Conservation (phyloP, 2,329 filamentous ascomycete genomes). For the Paradendryphiella salina region DNA sequence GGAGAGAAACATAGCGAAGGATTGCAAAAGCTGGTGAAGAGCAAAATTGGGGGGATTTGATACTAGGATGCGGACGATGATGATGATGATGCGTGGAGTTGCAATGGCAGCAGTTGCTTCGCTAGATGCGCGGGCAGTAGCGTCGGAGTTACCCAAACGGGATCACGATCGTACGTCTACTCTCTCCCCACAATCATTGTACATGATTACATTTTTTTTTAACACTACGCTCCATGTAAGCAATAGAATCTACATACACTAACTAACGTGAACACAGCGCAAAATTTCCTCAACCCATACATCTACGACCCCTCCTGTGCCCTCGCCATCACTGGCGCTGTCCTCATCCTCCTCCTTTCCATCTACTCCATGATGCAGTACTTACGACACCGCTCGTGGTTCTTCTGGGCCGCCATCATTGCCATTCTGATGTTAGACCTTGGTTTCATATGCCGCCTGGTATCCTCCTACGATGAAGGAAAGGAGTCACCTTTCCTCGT, state of each 20-base stretch:
- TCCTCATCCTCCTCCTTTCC: slow-evolving; percentile 48
- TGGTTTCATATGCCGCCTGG: slow-evolving; percentile 57
- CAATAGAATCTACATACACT: neutral
- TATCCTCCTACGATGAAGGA: slow-evolving; percentile 46
- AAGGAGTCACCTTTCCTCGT: slow-evolving; percentile 46
- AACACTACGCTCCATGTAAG: neutral
- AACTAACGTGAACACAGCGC: slow-evolving; percentile 11
- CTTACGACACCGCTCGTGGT: slow-evolving; percentile 43
- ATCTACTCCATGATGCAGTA: slow-evolving; percentile 39
- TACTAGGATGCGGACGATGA: neutral
- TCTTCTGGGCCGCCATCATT: slow-evolving; percentile 44
- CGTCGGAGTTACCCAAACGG: slow-evolving; percentile 6
- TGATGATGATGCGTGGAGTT: neutral
- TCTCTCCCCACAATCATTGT: neutral
- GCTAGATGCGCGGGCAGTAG: slow-evolving; percentile 2
- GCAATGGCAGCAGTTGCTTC: neutral
- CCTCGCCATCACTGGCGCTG: slow-evolving; percentile 50
- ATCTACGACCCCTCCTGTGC: slow-evolving; percentile 54
- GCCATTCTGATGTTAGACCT: slow-evolving; percentile 52
- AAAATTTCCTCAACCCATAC: slow-evolving; percentile 47
- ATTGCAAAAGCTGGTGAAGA: neutral
- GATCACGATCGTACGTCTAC: neutral
- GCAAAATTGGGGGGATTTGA: neutral
- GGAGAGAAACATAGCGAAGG: neutral
- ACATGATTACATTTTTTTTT: neutral